Evolutionary conservation across 108 stramenopile species (phyloP), one percentile per base, ranked within the genome.

Genomic region (Nitzschia sp.): DNA sequence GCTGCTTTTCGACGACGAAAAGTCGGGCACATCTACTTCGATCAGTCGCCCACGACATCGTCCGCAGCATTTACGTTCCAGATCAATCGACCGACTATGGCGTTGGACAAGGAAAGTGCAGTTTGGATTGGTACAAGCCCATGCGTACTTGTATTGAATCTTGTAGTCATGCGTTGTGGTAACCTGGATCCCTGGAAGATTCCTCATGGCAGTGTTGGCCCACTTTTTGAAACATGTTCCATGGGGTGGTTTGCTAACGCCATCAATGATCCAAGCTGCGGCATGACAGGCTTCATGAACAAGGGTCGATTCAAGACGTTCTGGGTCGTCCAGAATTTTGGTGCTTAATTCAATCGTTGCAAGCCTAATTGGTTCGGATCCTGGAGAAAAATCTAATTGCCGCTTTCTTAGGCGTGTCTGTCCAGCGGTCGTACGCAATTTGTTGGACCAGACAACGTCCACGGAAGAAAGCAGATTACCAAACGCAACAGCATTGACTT

Each of bases 271-370:
- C 96, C 96, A 98, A 0, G 86, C 90, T 9, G 96, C 98, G 0
- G 93, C 96, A 75, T 98, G 98, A 78, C 95, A 96, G 68, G 97
- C 79, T 75, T 98, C 98, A 81, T 98, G 98, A 34, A 96, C 75
- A 17, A 98, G 74, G 0, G 98, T 97, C 3, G 82, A 59, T 46
- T 86, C 74, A n/a, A 98, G 68, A 4, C 92, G 74, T 15, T 86
- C 72, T 57, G 79, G 83, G 28, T 73, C 74, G 68, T 93, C 93
- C 34, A 96, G 59, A 8, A 98, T 91, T 70, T 98, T 97, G 24
- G 82, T 84, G 31, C 92, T 89, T 21, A 98, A 71, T 78, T 96
- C 96, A 58, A 98, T 91, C 1, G 68, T 70, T 6, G 96, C 90
- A 17, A 61, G 27, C 3, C 75, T 68, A 17, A 51, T 25, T 9